Evolutionary conservation across 202 grass and related monocot genomes (phyloP), one percentile per base, ranked within the genome.

Genomic region (Eragrostis tef): DNA sequence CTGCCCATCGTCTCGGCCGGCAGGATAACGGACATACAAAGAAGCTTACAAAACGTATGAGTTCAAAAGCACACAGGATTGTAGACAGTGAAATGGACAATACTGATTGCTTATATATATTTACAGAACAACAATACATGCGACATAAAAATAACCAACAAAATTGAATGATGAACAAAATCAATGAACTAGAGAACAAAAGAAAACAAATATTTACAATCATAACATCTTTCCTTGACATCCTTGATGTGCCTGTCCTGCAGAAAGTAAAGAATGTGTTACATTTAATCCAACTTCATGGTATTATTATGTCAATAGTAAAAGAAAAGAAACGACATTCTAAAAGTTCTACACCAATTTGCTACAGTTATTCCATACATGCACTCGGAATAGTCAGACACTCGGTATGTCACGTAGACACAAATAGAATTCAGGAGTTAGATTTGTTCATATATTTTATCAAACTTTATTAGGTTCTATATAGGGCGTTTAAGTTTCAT

Each of bases 181-280:
- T 76, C 39, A 58, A 53, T 3, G 45, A 6, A 46, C 49, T 45
- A 68, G 3, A 52, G 31, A 26, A 34, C 31, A 74, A 71, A 34
- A 2, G 1, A 41, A 71, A 27, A 62, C 22, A 67, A 62, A 17
- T 79, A 88, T 84, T 48, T 79, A 79, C 86, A 88, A 34, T 34
- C 31, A 34, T 34, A 34, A 34, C 31, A 34, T 34, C 31, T 34
- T 34, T 34, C 31, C 31, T 1, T 34, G 2, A 34, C 31, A 34
- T 34, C 31, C 31, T 2, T 47, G 72, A 43, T 67, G 66, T 47
- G 42, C 61, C 21, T 29, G 16, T 79, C 75, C 86, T 84, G 81
- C 51, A 88, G 20, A 67, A 50, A 84, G 15, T n/a, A 70, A 24
- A 17, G 24, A 1, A 13, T 2, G 48, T 9, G 65, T 71, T 15